Base-by-base conservation (phyloP, 1,139 yeast genomes). In the Sugiyamaella neomexicana region DNA sequence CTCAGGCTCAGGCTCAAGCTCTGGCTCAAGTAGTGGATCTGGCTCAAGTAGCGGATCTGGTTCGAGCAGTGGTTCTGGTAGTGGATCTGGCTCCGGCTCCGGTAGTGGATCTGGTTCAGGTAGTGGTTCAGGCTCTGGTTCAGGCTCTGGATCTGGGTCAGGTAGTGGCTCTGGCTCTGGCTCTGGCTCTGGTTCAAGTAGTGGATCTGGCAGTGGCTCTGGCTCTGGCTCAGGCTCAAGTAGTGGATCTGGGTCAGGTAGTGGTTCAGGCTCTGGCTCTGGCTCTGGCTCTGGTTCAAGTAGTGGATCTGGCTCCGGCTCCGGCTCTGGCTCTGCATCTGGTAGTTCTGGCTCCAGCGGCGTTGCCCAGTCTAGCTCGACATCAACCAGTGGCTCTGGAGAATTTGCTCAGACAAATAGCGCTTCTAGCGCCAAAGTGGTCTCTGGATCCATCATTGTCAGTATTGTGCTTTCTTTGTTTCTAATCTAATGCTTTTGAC, bases 81-180 rank as follows among this genome's bases (percentile, higher is more conserved):
- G 25, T 20, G 25, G 25, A 20, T 20, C 25, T 3, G 25, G 25
- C 5, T 3, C 9, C 9, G 32, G 20, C 5, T 12, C 17, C 4
- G 36, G 15, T 42, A 27, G 15, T 43, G 46, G 38, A 27, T 13
- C 13, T 15, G 46, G 46, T 6, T 13, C 25, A 13, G 27, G 12
- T 17, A 31, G 46, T 25, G 20, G 27, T 29, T 20, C 25, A 20
- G 46, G 27, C 12, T 7, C 10, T 32, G 34, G 37, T 15, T 13
- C 46, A 12, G 32, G 46, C 13, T 13, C 38, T 42, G 46, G 34
- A 10, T 13, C 38, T 42, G 46, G 34, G 6, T 13, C 10, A 12
- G 16, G 15, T 42, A 16, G 46, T 12, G 46, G 46, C 23, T 42
- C 46, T 7, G 46, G 46, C 12, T 10, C 10, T 25, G 29, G 32